Conservation (phyloP, 1,284 basidiomycete genomes). For the Malassezia obtusa region DNA sequence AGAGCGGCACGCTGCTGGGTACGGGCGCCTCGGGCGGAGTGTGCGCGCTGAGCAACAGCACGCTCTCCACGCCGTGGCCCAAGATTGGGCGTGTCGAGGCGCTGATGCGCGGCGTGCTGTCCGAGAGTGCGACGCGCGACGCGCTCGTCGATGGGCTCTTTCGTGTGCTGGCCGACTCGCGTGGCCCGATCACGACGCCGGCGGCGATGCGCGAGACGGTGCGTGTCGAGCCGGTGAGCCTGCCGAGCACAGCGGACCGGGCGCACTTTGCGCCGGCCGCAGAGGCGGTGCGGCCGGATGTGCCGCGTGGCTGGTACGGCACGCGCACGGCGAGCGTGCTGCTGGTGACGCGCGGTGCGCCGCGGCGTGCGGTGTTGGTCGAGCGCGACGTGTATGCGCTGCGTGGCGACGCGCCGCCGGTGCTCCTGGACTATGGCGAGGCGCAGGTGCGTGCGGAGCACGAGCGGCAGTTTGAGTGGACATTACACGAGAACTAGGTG, state of each 20-base stretch:
- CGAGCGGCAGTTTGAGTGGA: conserved; percentile 14
- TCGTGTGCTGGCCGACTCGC: not conserved
- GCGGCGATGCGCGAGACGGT: conserved; percentile 9
- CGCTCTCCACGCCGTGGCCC: conserved; percentile 8
- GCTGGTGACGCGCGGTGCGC: conserved; percentile 2
- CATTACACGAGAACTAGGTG: not conserved
- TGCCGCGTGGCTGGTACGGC: conserved; percentile 10
- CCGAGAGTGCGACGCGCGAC: not conserved
- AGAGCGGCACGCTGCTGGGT: not conserved
- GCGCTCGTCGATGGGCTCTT: conserved; percentile 5
- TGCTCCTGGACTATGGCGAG: not conserved
- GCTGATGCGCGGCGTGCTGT: not conserved
- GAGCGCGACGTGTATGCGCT: conserved; percentile 13
- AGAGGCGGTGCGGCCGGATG: not conserved
- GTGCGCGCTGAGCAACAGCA: conserved; percentile 13
- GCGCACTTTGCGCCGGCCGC: not conserved
- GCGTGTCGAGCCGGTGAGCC: conserved; percentile 1
- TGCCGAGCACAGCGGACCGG: conserved; percentile 5
- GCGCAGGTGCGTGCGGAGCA: not conserved
- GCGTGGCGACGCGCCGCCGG: not conserved
- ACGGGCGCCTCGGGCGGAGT: not conserved
- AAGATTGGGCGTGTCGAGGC: conserved; percentile 1
- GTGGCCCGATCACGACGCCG: not conserved
- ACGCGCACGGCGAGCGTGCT: conserved; percentile 15
- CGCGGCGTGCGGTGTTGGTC: conserved; percentile 6